Conservation (phyloP, 2,329 filamentous ascomycete species). For the Davidsoniella virescens region DNA sequence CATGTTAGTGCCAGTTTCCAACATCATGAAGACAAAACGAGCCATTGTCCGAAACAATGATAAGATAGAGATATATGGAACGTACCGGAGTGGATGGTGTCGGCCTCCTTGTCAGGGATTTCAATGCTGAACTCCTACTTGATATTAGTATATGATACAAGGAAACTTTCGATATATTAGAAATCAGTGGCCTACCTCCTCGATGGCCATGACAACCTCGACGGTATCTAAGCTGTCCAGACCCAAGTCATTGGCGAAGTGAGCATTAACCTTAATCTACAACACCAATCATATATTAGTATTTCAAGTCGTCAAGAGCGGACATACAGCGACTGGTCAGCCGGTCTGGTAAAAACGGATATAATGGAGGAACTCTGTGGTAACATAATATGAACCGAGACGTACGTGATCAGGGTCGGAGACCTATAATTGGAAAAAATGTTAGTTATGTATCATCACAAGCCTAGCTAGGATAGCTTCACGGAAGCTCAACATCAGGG, state of each 20-base stretch:
- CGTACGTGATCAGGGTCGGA: constrained; percentile 47
- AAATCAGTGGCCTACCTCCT: constrained; percentile 50
- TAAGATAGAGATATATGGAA: constrained; percentile 13
- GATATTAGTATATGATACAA: background rate
- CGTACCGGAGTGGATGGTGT: constrained; percentile 85
- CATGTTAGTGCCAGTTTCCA: background rate
- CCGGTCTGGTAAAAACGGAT: background rate
- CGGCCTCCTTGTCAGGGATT: constrained; percentile 94
- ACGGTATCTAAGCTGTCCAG: constrained; percentile 96
- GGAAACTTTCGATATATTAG: background rate
- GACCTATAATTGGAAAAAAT: constrained; percentile 33
- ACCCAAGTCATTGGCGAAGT: constrained; percentile 95
- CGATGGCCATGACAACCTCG: constrained; percentile 99
- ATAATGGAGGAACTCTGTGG: background rate
- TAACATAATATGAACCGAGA: constrained; percentile 12
- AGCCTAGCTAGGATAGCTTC: background rate
- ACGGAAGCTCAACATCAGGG: too few species aligned
- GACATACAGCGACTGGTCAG: background rate
- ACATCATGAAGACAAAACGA: background rate
- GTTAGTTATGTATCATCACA: background rate
- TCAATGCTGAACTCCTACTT: constrained; percentile 63
- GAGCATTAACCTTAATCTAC: constrained; percentile 66
- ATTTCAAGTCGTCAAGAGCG: constrained; percentile 7
- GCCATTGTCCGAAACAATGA: background rate
- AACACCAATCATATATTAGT: background rate